Evolutionary conservation across 78 protist genomes (phyloP).

Genomic region (Dictyostelium firmibasis): DNA sequence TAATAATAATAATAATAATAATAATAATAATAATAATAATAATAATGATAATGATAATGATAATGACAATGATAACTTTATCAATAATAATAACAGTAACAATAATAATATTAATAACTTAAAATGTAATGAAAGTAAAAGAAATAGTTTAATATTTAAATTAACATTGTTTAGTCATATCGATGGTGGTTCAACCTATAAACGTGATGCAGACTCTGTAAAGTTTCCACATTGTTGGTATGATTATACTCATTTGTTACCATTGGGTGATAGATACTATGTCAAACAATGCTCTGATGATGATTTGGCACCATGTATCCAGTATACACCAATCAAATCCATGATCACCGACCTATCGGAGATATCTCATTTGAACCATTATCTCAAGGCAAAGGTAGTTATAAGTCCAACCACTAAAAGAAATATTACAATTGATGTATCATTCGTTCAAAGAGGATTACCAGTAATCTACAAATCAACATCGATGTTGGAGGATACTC

Average conservation of each 20-base stretch:
- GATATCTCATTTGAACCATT: background rate
- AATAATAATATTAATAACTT: background rate
- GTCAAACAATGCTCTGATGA: conserved; percentile 6
- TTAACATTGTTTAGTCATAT: conserved; percentile 24
- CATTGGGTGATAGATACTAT: background rate
- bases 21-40: conserved; percentile 6
- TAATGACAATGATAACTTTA: background rate
- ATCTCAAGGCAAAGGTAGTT: background rate
- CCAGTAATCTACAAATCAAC: background rate
- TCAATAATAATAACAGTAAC: background rate
- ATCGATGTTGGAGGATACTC: background rate
- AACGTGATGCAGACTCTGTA: background rate
- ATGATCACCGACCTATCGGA: conserved; percentile 1
- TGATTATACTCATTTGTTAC: background rate
- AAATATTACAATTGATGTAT: background rate
- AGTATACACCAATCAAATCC: background rate
- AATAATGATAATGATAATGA: background rate
- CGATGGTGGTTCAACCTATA: background rate
- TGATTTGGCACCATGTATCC: conserved; percentile 42
- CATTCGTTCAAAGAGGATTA: conserved; percentile 4
- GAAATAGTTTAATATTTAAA: background rate
- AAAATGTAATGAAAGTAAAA: background rate
- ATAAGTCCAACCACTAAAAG: background rate
- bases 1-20: background rate
- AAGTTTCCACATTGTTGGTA: conserved; percentile 34